These are phyloP conservation scores for Solanum hybrid DNA, from an alignment of 305 asterid species.

Conservation along the genomic window DNA sequence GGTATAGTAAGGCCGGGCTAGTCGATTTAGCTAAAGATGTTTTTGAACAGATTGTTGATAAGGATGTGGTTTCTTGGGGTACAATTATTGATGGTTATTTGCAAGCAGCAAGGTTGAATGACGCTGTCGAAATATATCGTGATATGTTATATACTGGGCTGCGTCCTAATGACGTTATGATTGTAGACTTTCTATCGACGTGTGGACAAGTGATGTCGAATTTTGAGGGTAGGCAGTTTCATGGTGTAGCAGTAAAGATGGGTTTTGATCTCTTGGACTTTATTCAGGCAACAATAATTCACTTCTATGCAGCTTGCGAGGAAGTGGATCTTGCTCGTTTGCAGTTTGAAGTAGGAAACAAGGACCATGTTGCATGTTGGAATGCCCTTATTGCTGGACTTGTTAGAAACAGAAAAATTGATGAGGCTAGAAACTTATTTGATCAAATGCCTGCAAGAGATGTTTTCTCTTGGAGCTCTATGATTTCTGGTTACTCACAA, in stretches of 20 bases:
- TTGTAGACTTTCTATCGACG: conserved; percentile 61
- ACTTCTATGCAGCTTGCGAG: conserved; percentile 58
- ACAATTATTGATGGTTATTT: conserved; percentile 66
- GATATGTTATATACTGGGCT: conserved; percentile 53
- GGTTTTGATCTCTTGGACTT: conserved; percentile 50
- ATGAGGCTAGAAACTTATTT: conserved; percentile 48
- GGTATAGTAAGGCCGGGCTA: conserved; percentile 62
- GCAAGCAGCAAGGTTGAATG: conserved; percentile 46
- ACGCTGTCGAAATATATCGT: conserved; percentile 43
- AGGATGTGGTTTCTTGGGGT: conserved; percentile 92
- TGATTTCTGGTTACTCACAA: conserved; percentile 85
- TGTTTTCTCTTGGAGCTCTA: conserved; percentile 87
- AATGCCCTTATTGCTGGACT: conserved; percentile 72
- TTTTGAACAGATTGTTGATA: conserved; percentile 46
- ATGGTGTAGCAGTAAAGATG: conserved; percentile 39
- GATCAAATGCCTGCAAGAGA: conserved; percentile 69
- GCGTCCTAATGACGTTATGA: conserved; percentile 66
- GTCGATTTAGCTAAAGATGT: conserved; percentile 41
- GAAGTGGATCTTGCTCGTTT: conserved; percentile 40
- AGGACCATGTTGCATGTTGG: conserved; percentile 72
- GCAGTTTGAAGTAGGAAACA: conserved; percentile 67
- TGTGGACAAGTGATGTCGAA: conserved; percentile 40
- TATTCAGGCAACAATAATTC: conserved; percentile 68
- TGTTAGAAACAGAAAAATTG: conserved; percentile 44
- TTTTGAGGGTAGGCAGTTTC: conserved; percentile 67